phyloP scores from a whole-genome alignment of 1,284 basidiomycete species.

The Heliocybe sulcata region DNA sequence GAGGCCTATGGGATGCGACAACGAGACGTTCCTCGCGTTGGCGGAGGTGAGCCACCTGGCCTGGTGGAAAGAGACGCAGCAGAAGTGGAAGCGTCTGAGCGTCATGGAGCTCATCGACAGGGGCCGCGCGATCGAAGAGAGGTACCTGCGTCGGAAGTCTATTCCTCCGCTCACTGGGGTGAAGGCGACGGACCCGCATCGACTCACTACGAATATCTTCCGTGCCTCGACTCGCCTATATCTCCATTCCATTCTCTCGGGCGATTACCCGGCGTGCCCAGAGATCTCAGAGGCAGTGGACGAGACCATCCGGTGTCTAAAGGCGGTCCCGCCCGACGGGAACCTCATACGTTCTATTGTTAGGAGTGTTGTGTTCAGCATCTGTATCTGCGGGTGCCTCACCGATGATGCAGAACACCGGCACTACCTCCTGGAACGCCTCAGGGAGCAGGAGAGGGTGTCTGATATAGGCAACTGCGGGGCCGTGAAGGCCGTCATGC shows the following conservation, averaged over 20 bases:
- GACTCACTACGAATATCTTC: conserved; percentile 62
- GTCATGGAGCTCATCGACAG: conserved; percentile 48
- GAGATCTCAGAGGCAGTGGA: conserved; percentile 51
- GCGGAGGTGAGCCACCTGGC: conserved; percentile 66
- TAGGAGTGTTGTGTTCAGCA: conserved; percentile 70
- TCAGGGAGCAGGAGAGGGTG: conserved; percentile 41
- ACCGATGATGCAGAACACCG: conserved; percentile 43
- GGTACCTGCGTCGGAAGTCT: conserved; percentile 18
- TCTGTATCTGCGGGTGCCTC: conserved; percentile 66
- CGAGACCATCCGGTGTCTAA: conserved; percentile 47
- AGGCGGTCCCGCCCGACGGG: conserved; percentile 30
- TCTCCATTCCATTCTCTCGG: conserved; percentile 64
- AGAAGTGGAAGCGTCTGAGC: conserved; percentile 36
- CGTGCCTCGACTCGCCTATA: conserved; percentile 67
- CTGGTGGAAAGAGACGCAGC: conserved; percentile 49
- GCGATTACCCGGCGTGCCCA: conserved; percentile 51
- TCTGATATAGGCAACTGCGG: conserved; percentile 44
- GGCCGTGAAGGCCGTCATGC: conserved; percentile 48
- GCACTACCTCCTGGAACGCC: conserved; percentile 34
- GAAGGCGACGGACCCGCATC: conserved; percentile 34
- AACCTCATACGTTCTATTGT: conserved; percentile 43
- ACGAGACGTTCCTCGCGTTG: conserved; percentile 67
- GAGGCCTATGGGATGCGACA: conserved; percentile 80
- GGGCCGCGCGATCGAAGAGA: conserved; percentile 44
- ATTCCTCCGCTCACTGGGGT: conserved; percentile 8